Evolutionary conservation across 192 early-diverging fungal species (phyloP), one percentile per base, ranked within the genome.

Genomic region (Gigaspora rosea): DNA sequence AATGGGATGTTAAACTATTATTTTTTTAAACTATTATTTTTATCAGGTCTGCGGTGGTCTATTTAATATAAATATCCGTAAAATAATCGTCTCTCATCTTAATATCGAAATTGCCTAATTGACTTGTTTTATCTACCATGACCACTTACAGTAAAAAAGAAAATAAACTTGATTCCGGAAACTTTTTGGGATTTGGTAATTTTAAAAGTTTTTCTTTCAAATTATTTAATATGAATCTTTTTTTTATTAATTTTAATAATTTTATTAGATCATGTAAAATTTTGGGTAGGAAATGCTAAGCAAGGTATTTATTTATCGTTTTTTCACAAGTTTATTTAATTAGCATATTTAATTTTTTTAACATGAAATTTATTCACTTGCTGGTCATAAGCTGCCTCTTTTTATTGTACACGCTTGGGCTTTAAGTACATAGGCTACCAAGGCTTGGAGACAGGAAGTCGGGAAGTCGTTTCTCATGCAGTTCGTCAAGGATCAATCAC

Each of bases 341-440:
- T 22, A 41, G 15, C 10, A 11, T 46, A 12, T 7, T 41, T 58
- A 18, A 41, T 22, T 27, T 59, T 27, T 59, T 9, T 61, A 2
- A 2, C 59, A 47, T 22, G 22, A 47, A 57, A 13, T 61, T 46
- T 59, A 58, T 36, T 20, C 9, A 41, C 7, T 22, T 75, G 8
- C 8, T 18, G 49, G n/a, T 48, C 22, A 33, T 27, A 50, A 81
- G 97, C 96, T 54, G 96, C 96, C 36, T 91, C 95, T 64, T 99
- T 87, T 87, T 98, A 98, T 86, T 85, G 88, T 83, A 95, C 94
- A 64, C 90, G 94, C 67, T 94, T 97, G 80, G 97, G 97, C 11
- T 99, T 99, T 87, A 88, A 91, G 82, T 90, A 94, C 73, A 77
- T 96, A 73, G 96, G 95, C 16, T 98, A 99, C 88, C 91, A 91